These are phyloP conservation scores for Neofusicoccum sp. DNA, from an alignment of 2,329 filamentous ascomycete genomes.

Conservation along the genomic window DNA sequence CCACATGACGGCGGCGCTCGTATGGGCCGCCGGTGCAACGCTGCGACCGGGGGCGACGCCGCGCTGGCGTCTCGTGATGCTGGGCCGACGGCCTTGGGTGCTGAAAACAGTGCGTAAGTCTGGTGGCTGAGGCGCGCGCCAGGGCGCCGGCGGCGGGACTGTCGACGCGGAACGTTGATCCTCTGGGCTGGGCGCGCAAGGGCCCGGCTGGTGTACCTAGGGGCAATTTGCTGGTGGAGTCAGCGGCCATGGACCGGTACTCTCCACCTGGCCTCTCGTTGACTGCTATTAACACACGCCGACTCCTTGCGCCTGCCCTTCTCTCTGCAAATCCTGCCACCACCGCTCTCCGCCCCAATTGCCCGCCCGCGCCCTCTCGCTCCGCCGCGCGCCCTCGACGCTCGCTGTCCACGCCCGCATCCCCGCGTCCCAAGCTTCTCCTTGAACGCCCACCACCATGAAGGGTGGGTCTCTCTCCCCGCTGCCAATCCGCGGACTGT, in stretches of 20 bases:
- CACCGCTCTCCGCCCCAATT: not conserved
- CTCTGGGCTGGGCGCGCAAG: conserved; percentile 1
- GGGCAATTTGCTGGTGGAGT: conserved; percentile 11
- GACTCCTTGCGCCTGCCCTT: conserved; percentile 11
- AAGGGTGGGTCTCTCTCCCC: conserved; percentile 20
- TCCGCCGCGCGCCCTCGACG: conserved; percentile 6
- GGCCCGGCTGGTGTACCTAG: conserved; percentile 13
- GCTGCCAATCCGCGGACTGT: conserved; percentile 12
- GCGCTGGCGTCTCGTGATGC: conserved; percentile 9
- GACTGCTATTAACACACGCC: conserved; percentile 12
- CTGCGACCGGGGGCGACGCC: conserved; percentile 6
- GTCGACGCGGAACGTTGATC: conserved; percentile 14
- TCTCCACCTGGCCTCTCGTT: conserved; percentile 19
- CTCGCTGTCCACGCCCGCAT: conserved; percentile 5
- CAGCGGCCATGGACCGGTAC: conserved; percentile 8
- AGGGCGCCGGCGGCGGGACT: conserved; percentile 11
- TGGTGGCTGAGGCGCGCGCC: conserved; percentile 8
- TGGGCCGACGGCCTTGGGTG: not conserved
- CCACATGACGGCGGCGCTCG: conserved; percentile 13
- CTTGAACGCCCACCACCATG: conserved; percentile 20
- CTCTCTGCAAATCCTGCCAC: conserved; percentile 3
- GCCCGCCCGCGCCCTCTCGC: not conserved
- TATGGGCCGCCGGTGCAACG: not conserved
- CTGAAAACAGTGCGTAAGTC: conserved; percentile 10
- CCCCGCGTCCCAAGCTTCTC: conserved; percentile 9